Evolutionary conservation across 768 basidiomycete species (phyloP).

Genomic region (Rhodotorula kratochvilovae): DNA sequence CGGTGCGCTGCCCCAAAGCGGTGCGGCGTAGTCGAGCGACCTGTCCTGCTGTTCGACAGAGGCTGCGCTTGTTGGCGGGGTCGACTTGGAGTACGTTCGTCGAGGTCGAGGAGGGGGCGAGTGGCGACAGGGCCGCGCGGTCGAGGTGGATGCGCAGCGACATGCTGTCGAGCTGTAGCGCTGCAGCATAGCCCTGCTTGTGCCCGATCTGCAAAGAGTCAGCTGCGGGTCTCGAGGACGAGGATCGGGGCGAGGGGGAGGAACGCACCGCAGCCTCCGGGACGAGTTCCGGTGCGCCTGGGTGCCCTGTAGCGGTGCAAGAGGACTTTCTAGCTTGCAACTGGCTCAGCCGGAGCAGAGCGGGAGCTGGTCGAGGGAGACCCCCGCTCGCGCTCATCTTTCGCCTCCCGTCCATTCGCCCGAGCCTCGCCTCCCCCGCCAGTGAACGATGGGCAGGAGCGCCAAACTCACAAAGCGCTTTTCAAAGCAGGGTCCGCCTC

Average conservation of each 20-base stretch:
- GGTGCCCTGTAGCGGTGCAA: accelerated
- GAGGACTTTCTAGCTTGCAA: neutral
- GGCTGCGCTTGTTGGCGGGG: too few species aligned
- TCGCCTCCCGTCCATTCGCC: neutral
- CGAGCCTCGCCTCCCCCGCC: neutral
- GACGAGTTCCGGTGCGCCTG: neutral
- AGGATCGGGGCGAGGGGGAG: neutral
- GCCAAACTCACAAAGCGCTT: slow-evolving; percentile 31
- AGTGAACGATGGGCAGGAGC: slow-evolving; percentile 22
- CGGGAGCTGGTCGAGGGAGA: neutral
- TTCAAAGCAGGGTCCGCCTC: slow-evolving; percentile 6
- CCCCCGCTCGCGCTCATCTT: neutral
- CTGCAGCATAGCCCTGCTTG: neutral
- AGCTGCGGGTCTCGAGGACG: neutral
- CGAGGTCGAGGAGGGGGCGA: neutral
- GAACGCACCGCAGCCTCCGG: neutral
- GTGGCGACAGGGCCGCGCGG: slow-evolving; percentile 20
- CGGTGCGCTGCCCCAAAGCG: neutral
- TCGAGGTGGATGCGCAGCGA: slow-evolving; percentile 29
- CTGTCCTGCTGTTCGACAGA: too few species aligned
- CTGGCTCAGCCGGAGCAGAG: too few species aligned
- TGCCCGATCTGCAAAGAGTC: too few species aligned
- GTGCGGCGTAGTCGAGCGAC: slow-evolving; percentile 1
- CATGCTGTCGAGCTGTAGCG: neutral
- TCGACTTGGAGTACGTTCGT: neutral